phyloP scores from a whole-genome alignment of 306 rosid species.

The Citrullus amarus region DNA sequence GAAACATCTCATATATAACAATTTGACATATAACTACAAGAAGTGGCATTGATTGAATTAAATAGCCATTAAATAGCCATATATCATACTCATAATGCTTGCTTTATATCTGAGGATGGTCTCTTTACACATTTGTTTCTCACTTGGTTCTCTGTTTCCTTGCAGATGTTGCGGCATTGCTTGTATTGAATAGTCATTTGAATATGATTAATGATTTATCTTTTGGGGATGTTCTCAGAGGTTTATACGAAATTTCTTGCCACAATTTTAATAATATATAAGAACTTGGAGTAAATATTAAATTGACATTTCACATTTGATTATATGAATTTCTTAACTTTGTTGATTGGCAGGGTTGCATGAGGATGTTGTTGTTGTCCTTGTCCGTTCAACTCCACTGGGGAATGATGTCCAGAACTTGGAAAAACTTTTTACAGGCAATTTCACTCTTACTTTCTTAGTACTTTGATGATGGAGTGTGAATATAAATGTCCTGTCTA shows the following conservation, averaged over 20 bases:
- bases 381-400: conserved; percentile 42
- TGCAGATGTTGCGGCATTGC: conserved; percentile 64
- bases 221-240: conserved; percentile 41
- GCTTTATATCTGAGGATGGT: not conserved
- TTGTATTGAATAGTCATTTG: conserved; percentile 34
- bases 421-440: conserved; percentile 51
- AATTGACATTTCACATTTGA: not conserved
- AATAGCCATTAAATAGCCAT: not conserved
- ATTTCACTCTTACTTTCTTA: conserved; percentile 10
- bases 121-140: not conserved
- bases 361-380: conserved; percentile 44
- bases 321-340: conserved; percentile 5
- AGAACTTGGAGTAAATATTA: conserved; percentile 14
- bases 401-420: conserved; percentile 35
- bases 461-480: not conserved
- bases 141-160: conserved; percentile 15
- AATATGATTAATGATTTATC: conserved; percentile 40
- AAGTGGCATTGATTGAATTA: not conserved
- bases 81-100: not conserved
- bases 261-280: conserved; percentile 1
- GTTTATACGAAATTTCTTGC: conserved; percentile 25
- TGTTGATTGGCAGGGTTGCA: conserved; percentile 45
- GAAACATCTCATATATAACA: not conserved
- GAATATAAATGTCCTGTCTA: not conserved
- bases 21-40: not conserved